phyloP scores from a whole-genome alignment of 352 stramenopile species.

The Phytopythium montanum region DNA sequence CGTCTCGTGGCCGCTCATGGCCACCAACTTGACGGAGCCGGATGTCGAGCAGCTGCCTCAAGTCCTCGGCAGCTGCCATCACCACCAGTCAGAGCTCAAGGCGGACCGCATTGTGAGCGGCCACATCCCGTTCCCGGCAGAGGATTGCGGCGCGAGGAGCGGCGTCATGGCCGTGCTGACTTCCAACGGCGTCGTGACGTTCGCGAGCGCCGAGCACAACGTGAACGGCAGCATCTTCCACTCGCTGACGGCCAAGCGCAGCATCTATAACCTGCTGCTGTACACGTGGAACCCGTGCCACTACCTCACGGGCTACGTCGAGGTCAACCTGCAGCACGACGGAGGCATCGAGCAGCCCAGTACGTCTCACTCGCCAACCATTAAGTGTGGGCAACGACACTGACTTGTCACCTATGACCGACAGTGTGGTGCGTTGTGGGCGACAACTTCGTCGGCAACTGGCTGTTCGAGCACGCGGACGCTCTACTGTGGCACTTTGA shows the following conservation, averaged over 20 bases:
- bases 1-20: constrained; percentile 22
- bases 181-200: constrained; percentile 29
- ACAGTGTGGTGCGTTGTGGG: constrained; percentile 45
- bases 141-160: constrained; percentile 16
- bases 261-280: constrained; percentile 33
- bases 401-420: neutral
- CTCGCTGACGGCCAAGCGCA: constrained; percentile 33
- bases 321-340: constrained; percentile 42
- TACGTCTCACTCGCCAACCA: constrained; percentile 18
- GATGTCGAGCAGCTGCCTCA: constrained; percentile 15
- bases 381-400: neutral
- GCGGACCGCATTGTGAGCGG: constrained; percentile 30
- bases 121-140: constrained; percentile 26
- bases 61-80: constrained; percentile 13
- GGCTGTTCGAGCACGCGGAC: constrained; percentile 32
- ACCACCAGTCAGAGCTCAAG: constrained; percentile 17
- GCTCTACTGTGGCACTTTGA: constrained; percentile 44
- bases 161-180: constrained; percentile 25
- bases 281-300: constrained; percentile 40
- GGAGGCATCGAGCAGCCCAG: constrained; percentile 40
- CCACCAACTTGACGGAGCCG: constrained; percentile 11
- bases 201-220: constrained; percentile 39
- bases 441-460: constrained; percentile 35
- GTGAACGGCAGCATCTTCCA: constrained; percentile 33
- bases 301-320: constrained; percentile 37